Conservation (phyloP, 345 rosid species). For the Populus davidiana region DNA sequence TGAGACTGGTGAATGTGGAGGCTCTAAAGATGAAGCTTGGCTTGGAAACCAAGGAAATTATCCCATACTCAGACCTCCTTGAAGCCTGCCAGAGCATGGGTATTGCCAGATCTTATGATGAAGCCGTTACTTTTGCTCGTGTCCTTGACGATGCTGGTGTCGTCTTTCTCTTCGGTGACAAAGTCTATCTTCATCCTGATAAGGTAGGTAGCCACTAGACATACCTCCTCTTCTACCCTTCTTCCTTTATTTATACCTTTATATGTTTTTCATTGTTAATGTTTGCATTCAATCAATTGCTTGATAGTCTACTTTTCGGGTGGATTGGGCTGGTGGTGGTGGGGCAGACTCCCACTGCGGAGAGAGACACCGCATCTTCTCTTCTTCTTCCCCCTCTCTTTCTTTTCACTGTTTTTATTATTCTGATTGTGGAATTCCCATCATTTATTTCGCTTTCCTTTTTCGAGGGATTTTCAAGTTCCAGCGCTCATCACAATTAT, state of each 20-base stretch:
- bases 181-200: conserved; percentile 80
- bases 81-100: conserved; percentile 65
- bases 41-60: conserved; percentile 61
- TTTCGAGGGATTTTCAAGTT: background rate
- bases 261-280: background rate
- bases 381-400: background rate
- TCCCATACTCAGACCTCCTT: conserved; percentile 52
- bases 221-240: background rate
- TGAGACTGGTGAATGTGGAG: conserved; percentile 85
- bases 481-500: background rate
- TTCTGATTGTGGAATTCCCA: background rate
- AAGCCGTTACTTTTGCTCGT: conserved; percentile 72
- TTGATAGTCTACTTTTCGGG: background rate
- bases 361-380: background rate
- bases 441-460: background rate
- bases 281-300: background rate
- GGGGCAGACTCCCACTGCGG: background rate
- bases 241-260: background rate
- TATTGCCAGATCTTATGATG: conserved; percentile 64
- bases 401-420: background rate
- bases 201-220: conserved; percentile 70
- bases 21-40: conserved; percentile 67
- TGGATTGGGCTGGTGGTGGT: background rate
- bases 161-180: conserved; percentile 76
- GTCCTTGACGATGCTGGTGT: conserved; percentile 89